Evolutionary conservation across 1,284 basidiomycete genomes (phyloP).

Genomic region (Microbotryum violaceum): DNA sequence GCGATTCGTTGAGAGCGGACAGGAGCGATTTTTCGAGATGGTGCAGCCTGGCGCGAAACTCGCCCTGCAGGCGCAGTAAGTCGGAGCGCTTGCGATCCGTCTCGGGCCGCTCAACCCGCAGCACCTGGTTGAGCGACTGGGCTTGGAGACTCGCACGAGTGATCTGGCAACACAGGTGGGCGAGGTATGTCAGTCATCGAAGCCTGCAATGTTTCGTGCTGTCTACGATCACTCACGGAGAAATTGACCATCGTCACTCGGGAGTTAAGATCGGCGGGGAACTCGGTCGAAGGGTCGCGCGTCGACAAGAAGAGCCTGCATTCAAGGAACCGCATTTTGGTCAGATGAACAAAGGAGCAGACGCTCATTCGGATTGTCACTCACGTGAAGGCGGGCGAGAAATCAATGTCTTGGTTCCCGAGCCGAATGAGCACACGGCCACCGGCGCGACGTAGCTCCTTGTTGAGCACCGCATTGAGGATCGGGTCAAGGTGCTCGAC

Average conservation of each 20-base stretch:
- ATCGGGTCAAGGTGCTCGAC: conserved; percentile 98
- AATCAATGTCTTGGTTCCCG: conserved; percentile 99
- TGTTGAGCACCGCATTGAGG: conserved; percentile 94
- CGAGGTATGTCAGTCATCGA: background rate
- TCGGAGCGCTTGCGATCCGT: conserved; percentile 96
- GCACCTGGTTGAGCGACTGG: conserved; percentile 92
- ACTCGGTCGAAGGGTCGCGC: conserved; percentile 91
- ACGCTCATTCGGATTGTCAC: background rate
- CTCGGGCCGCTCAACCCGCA: conserved; percentile 94
- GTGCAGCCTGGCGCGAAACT: conserved; percentile 86
- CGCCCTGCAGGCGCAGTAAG: conserved; percentile 96
- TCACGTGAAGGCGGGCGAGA: conserved; percentile 87
- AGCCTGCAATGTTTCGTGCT: background rate
- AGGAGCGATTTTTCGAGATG: conserved; percentile 89
- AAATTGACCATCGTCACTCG: conserved; percentile 99
- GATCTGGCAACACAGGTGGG: conserved; percentile 11
- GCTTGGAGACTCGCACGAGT: conserved; percentile 96
- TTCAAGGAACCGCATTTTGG: background rate
- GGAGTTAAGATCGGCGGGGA: conserved; percentile 97
- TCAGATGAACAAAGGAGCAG: background rate
- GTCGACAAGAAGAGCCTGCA: conserved; percentile 87
- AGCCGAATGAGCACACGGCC: conserved; percentile 95
- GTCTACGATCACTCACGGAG: conserved; percentile 57
- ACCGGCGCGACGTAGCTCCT: conserved; percentile 76
- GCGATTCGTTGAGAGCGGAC: conserved; percentile 92